These are phyloP conservation scores for Pisolithus marmoratus DNA, from an alignment of 768 basidiomycete species.

Conservation along the genomic window DNA sequence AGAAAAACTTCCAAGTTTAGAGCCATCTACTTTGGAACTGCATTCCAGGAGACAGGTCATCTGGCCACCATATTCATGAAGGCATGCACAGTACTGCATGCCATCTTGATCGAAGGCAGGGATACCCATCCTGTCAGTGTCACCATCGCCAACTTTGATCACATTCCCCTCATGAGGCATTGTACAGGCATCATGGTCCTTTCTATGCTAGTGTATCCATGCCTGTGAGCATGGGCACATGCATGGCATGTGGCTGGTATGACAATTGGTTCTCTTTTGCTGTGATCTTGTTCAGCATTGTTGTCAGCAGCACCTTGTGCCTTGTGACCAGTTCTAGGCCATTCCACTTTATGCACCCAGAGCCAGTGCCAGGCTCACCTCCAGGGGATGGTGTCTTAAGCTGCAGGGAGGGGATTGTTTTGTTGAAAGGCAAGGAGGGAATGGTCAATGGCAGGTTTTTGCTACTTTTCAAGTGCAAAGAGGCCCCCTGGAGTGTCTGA, in stretches of 20 bases:
- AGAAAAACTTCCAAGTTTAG: no score
- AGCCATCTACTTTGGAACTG: no score
- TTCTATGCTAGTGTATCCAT: slow-evolving; percentile 17
- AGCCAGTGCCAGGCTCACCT: no score
- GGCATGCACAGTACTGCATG: slow-evolving; percentile 9
- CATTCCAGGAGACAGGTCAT: slow-evolving; percentile 28
- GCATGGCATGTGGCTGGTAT: slow-evolving; percentile 17
- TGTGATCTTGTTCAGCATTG: slow-evolving; percentile 26
- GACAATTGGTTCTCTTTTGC: slow-evolving; percentile 27
- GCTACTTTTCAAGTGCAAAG: slow-evolving; percentile 8
- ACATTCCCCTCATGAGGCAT: slow-evolving; percentile 2
- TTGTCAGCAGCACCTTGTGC: slow-evolving; percentile 23
- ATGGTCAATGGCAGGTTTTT: slow-evolving; percentile 23
- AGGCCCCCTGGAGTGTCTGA: slow-evolving; percentile 8
- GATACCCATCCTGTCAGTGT: slow-evolving; percentile 11
- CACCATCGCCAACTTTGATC: slow-evolving; percentile 12
- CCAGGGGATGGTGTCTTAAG: slow-evolving; percentile 25
- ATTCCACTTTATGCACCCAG: slow-evolving; percentile 11
- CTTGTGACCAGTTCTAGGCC: slow-evolving; percentile 21
- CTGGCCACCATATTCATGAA: slow-evolving; percentile 21
- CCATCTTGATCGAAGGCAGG: not conserved
- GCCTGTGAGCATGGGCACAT: slow-evolving; percentile 16
- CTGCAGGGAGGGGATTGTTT: slow-evolving; percentile 14
- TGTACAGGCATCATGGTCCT: slow-evolving; percentile 1
- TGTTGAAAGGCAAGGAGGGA: slow-evolving; percentile 24